phyloP scores from a whole-genome alignment of 179 eudicot genomes.

The Carnegiea gigantea region DNA sequence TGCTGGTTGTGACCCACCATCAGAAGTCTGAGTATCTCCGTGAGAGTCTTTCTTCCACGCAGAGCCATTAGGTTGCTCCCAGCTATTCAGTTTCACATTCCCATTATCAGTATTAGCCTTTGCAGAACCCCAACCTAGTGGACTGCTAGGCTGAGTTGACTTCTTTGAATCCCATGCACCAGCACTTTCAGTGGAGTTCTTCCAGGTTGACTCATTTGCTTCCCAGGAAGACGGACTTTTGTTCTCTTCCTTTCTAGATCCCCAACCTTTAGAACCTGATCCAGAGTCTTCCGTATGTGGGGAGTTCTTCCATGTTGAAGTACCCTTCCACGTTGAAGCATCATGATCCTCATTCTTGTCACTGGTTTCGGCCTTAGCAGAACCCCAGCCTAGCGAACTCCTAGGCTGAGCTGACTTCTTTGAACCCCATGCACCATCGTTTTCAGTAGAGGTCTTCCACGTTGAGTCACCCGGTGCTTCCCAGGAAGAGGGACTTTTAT shows the following conservation, averaged over 20 bases:
- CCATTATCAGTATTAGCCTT: conserved; percentile 16
- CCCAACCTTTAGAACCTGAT: conserved; percentile 16
- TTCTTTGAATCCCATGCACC: conserved; percentile 24
- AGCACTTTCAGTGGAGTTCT: not conserved
- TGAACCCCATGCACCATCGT: conserved; percentile 23
- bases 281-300: not conserved
- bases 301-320: not conserved
- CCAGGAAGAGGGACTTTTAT: conserved; percentile 13
- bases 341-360: not conserved
- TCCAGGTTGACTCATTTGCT: conserved; percentile 14
- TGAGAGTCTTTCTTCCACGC: too few species aligned
- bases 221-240: conserved; percentile 22
- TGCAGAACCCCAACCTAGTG: conserved; percentile 22
- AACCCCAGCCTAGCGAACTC: conserved; percentile 20
- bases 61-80: too few species aligned
- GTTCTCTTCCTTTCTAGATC: not conserved
- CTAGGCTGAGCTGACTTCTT: conserved; percentile 9
- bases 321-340: not conserved
- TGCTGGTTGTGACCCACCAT: not conserved
- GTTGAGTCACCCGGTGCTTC: conserved; percentile 12
- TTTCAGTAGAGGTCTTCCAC: not conserved
- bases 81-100: not conserved
- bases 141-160: conserved; percentile 12
- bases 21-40: not conserved
- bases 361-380: not conserved